These are phyloP conservation scores for Dipodascus geniculatus DNA, from an alignment of 805 yeast genomes.

Conservation along the genomic window DNA sequence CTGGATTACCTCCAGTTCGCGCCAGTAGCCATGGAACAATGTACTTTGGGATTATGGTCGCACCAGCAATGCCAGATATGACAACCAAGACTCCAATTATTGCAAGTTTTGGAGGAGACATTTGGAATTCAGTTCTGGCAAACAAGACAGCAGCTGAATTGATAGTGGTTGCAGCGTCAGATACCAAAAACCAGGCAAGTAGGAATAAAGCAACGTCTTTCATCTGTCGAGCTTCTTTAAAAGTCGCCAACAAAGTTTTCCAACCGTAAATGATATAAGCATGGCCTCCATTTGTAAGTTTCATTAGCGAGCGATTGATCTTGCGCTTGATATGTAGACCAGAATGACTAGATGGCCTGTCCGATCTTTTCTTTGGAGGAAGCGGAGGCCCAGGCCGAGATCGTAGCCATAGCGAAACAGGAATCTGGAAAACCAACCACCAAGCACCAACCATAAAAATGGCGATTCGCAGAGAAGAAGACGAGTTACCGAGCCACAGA, in stretches of 20 bases:
- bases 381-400: conserved; percentile 33
- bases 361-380: conserved; percentile 9
- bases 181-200: conserved; percentile 63
- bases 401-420: conserved; percentile 38
- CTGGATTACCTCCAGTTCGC: conserved; percentile 30
- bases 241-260: conserved; percentile 41
- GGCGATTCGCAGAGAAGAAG: conserved; percentile 42
- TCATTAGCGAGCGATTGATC: conserved; percentile 5
- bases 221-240: conserved; percentile 47
- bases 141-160: conserved; percentile 70
- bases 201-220: conserved; percentile 57
- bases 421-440: conserved; percentile 68
- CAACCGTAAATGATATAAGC: conserved; percentile 47
- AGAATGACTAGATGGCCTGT: not conserved
- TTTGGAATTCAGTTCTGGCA: conserved; percentile 56
- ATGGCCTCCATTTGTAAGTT: conserved; percentile 7
- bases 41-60: conserved; percentile 41
- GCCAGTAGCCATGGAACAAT: conserved; percentile 20
- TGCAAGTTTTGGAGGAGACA: conserved; percentile 58
- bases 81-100: conserved; percentile 55
- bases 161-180: conserved; percentile 68
- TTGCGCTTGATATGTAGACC: conserved; percentile 2
- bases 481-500: conserved; percentile 28
- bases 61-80: conserved; percentile 56
- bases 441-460: conserved; percentile 56